Evolutionary conservation across 2,329 filamentous ascomycete species (phyloP).

Genomic region (Ceratocystiopsis sp.): DNA sequence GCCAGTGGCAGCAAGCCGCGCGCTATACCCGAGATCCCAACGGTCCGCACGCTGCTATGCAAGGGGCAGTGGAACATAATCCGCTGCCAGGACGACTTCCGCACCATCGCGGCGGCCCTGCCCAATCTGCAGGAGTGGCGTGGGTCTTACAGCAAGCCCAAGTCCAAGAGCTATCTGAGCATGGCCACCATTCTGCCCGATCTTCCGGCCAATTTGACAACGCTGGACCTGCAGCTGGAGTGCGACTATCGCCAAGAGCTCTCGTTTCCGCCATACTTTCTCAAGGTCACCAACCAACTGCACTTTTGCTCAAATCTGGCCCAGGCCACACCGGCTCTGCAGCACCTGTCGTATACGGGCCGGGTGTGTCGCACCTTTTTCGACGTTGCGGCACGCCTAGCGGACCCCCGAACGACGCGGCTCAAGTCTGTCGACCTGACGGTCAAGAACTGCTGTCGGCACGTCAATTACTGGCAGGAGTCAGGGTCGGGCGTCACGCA

Average conservation of each 20-base stretch:
- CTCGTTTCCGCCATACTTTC: constrained; percentile 40
- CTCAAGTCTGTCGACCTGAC: constrained; percentile 54
- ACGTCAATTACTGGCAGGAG: constrained; percentile 37
- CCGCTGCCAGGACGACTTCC: constrained; percentile 44
- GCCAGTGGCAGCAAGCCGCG: neutral
- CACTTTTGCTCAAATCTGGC: constrained; percentile 53
- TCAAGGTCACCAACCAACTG: constrained; percentile 38
- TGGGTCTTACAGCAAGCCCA: constrained; percentile 52
- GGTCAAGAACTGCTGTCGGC: constrained; percentile 57
- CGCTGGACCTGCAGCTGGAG: constrained; percentile 52
- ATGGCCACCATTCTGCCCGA: constrained; percentile 46
- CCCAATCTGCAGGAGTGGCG: constrained; percentile 49
- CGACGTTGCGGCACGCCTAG: constrained; percentile 32
- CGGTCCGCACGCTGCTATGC: constrained; percentile 51
- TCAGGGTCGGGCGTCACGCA: constrained; percentile 54
- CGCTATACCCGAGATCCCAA: constrained; percentile 23
- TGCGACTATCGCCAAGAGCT: constrained; percentile 52
- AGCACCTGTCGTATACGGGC: constrained; percentile 56
- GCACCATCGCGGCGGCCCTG: constrained; percentile 41
- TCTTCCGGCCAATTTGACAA: constrained; percentile 40
- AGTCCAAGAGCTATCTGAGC: constrained; percentile 55
- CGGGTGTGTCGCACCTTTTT: constrained; percentile 56
- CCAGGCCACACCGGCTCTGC: constrained; percentile 39
- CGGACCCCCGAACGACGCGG: constrained; percentile 28
- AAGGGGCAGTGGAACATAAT: constrained; percentile 67